These are phyloP conservation scores for Setaria viridis DNA, from an alignment of 202 grass and related monocot species.

Conservation along the genomic window DNA sequence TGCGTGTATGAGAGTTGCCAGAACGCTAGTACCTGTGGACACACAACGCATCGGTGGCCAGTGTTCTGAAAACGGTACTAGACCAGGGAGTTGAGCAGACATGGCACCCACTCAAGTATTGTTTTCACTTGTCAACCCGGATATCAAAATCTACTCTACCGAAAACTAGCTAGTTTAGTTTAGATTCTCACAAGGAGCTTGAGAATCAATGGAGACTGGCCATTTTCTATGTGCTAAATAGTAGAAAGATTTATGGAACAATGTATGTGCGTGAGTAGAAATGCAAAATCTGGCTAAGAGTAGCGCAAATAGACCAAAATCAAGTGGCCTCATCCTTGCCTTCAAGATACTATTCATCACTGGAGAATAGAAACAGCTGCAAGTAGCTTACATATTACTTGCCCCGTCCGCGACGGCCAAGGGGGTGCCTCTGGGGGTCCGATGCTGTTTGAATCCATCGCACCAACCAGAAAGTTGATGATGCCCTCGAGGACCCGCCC, in stretches of 20 bases:
- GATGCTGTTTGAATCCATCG: too few relatives aligned
- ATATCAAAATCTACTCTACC: background rate
- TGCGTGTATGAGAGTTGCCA: background rate
- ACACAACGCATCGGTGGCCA: background rate
- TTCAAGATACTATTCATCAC: background rate
- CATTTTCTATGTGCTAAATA: background rate
- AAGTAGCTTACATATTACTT: background rate
- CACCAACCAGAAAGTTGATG: too few relatives aligned
- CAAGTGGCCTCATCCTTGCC: background rate
- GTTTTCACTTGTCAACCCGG: background rate
- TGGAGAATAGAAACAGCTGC: slow-evolving; percentile 17
- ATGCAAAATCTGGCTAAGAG: slow-evolving; percentile 1
- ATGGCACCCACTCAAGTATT: background rate
- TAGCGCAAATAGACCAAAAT: slow-evolving; percentile 6
- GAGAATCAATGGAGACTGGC: background rate
- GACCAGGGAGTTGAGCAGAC: background rate
- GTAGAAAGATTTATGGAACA: slow-evolving; percentile 5
- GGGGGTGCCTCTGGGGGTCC: too few relatives aligned
- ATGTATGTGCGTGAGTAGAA: background rate
- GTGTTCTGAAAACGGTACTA: background rate
- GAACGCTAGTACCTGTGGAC: background rate
- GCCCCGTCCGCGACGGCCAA: too few relatives aligned
- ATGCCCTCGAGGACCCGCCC: too few relatives aligned
- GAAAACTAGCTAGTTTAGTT: slow-evolving; percentile 8
- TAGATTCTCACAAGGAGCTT: background rate